Base-by-base conservation (phyloP, 2,329 filamentous ascomycete genomes). In the Colletotrichum godetiae region DNA sequence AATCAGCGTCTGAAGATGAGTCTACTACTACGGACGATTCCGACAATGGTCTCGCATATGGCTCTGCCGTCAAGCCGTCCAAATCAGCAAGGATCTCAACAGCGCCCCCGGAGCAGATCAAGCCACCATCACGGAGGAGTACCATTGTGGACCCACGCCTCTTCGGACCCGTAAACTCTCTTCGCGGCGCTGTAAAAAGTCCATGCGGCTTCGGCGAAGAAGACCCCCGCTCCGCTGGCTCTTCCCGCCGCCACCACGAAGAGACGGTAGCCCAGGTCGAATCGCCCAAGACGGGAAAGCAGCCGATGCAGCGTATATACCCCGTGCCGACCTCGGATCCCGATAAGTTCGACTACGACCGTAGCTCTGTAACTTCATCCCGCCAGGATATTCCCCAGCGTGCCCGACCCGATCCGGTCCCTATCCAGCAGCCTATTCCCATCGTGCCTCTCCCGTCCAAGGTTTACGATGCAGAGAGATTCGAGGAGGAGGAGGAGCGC, bases 361-460 rank as follows among this genome's bases (percentile, higher is more conserved):
- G 86, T 37, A 85, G 83, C 27, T 89, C 90, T 49, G 79, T 86
- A n/a, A 80, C 86, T 15, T 85, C 86, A 19, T 81, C 81, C 60
- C 81, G 80, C 49, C 81, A 83, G 67, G 82, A 85, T 56, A 78
- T 84, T 8, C 79, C 85, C 3, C 80, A 83, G 27, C 83, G 81
- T 22, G 79, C 82, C 19, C 87, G 89, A 55, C 89, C 92, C 5
- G 90, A 85, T 6, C 86, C 90, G 0, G 88, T 95, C 37, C 91
- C 92, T 12, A 86, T 98, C n/a, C 93, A 97, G 80, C 94, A 97
- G 77, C 95, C 95, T 2, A 92, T 95, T 77, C 95, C 95, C 2
- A 89, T 94, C 72, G 87, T 89, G 2, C 94, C 94, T 0, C 91
- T 97, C 3, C 92, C 92, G 49, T 89, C 89, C 74, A 89, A 89